Evolutionary conservation across 306 rosid genomes (phyloP), one percentile per base, ranked within the genome.

Genomic region (Heteromeles arbutifolia): DNA sequence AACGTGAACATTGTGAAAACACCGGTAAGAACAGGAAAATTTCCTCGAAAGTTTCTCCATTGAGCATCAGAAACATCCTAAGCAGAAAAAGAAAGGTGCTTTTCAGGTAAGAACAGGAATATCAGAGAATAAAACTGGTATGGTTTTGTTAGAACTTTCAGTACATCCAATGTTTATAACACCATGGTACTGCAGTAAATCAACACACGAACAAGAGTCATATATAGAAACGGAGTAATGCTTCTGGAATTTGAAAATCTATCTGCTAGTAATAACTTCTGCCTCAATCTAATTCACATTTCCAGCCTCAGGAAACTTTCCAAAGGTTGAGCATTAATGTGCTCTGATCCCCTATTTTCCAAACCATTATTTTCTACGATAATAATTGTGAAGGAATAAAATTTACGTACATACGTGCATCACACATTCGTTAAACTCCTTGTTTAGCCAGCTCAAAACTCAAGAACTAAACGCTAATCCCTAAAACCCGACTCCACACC

Each of bases 21-120:
- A 67, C 88, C 19, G 48, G 96, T 84, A 53, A 92, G 92, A 86
- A 87, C 71, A 58, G 91, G 92, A 78, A 95, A 43, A 81, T 95
- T 95, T 78, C 89, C 96, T 25, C 91, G 90, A 67, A 95, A 92
- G 62, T 89, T 95, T 86, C 92, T 86, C 97, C 97, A 95, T 70
- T 95, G 98, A 69, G 97, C 96, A 95, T 95, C 98, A 57, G 98
- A 90, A 69, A 78, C 75, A 81, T 95, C 97, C 97, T 95, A 69
- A 54, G 73, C 37, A 63, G 45, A 77, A 67, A 81, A 80, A 52
- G 77, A 76, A 2, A 52, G 66, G 14, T 50, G 21, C 54, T 50
- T 50, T 50, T 17, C 54, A 50, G 54, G 54, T 50, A 50, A 50
- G 54, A 50, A 50, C 54, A 50, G 2, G 15, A 1, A 26, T 11